Evolutionary conservation across 139 green algal genomes (phyloP).

Genomic region (Chlorella ohadii): DNA sequence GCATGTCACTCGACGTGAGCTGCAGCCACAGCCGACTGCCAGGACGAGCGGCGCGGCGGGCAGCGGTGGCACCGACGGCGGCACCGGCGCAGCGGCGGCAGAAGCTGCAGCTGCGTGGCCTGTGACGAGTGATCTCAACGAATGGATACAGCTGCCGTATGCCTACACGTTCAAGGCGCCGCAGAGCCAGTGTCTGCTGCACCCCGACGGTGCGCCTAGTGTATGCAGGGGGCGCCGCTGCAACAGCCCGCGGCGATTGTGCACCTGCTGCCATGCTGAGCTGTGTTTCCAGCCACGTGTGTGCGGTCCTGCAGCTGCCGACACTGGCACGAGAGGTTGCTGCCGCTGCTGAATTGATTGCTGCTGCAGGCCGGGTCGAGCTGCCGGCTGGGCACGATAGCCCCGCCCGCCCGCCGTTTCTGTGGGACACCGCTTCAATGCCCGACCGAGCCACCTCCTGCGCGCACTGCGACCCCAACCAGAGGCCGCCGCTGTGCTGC

Average conservation of each 20-base stretch:
- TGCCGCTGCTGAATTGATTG: too few relatives aligned
- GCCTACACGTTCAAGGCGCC: not conserved
- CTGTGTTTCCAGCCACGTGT: too few relatives aligned
- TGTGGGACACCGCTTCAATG: constrained; percentile 23
- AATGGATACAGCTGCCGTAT: not conserved
- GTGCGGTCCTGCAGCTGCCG: too few relatives aligned
- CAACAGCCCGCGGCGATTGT: too few relatives aligned
- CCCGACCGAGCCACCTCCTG: not conserved
- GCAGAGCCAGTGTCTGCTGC: constrained; percentile 4
- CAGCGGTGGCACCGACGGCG: not conserved
- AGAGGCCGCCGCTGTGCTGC: constrained; percentile 29
- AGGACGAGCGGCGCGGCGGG: not conserved
- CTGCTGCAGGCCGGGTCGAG: constrained; percentile 13
- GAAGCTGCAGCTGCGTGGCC: not conserved
- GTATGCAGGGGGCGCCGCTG: not conserved
- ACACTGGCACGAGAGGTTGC: too few relatives aligned
- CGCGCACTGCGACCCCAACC: not conserved
- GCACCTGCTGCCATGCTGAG: too few relatives aligned
- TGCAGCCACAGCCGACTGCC: too few relatives aligned
- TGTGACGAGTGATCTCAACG: not conserved
- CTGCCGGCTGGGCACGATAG: not conserved
- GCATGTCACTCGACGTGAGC: too few relatives aligned
- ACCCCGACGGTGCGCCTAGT: not conserved
- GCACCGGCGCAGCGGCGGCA: not conserved
- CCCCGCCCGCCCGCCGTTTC: not conserved